phyloP scores from a whole-genome alignment of 1,284 basidiomycete genomes.

The Irpex sp. region DNA sequence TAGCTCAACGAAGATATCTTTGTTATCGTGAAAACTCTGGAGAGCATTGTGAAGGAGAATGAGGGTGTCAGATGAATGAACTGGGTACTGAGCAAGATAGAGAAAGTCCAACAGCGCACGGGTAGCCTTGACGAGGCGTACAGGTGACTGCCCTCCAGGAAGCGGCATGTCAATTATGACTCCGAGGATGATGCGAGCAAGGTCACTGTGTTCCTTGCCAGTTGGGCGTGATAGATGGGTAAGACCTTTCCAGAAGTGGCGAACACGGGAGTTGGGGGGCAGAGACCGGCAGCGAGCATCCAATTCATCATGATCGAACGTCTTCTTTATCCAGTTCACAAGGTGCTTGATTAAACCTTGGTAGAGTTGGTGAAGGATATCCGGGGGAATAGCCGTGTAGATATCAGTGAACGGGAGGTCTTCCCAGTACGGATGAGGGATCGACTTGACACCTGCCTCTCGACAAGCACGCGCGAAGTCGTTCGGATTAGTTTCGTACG shows the following conservation, averaged over 20 bases:
- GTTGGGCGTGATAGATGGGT: slow-evolving; percentile 15
- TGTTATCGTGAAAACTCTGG: too few relatives aligned
- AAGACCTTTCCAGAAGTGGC: slow-evolving; percentile 35
- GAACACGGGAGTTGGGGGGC: slow-evolving; percentile 31
- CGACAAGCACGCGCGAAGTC: background rate
- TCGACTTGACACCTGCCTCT: slow-evolving; percentile 7
- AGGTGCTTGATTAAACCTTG: slow-evolving; percentile 30
- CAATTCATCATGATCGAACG: slow-evolving; percentile 13
- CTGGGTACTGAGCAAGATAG: too few relatives aligned
- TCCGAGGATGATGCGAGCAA: slow-evolving; percentile 17
- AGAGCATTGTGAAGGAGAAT: too few relatives aligned
- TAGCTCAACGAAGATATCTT: too few relatives aligned
- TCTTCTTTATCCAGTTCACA: slow-evolving; percentile 18
- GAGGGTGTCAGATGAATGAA: too few relatives aligned
- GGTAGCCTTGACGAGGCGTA: too few relatives aligned
- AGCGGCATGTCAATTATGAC: background rate
- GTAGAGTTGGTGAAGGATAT: slow-evolving; percentile 38
- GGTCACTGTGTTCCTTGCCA: slow-evolving; percentile 20
- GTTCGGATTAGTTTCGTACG: slow-evolving; percentile 5
- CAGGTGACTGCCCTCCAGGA: too few relatives aligned
- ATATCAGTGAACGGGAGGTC: slow-evolving; percentile 30
- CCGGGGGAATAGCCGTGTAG: slow-evolving; percentile 32
- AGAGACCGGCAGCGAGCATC: slow-evolving; percentile 27
- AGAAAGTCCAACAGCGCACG: too few relatives aligned
- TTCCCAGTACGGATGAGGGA: slow-evolving; percentile 30